Conservation (phyloP, 1,284 basidiomycete species). For the Cryptococcus sp. region DNA sequence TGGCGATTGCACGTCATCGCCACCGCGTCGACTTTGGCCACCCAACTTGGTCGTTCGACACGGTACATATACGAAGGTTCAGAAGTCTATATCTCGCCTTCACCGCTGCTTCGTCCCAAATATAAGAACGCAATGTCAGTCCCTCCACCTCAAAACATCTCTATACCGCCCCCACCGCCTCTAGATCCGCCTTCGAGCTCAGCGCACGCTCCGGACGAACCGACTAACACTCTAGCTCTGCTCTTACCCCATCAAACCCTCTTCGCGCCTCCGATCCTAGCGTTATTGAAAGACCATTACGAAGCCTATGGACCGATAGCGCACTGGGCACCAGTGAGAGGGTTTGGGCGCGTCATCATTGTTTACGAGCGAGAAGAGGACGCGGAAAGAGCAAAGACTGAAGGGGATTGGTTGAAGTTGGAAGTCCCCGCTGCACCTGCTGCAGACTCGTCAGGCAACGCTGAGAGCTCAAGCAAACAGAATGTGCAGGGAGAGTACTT, state of each 20-base stretch:
- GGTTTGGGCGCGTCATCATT: constrained; percentile 75
- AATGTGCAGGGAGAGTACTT: neutral
- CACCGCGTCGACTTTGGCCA: too few species aligned
- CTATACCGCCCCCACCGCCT: constrained; percentile 26
- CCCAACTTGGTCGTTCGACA: too few species aligned
- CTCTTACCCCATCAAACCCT: constrained; percentile 66
- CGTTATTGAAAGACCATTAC: constrained; percentile 70
- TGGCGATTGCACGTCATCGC: too few species aligned
- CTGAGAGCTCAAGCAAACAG: neutral
- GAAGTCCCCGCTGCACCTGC: constrained; percentile 21
- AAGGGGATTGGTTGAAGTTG: constrained; percentile 45
- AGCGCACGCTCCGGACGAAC: constrained; percentile 14
- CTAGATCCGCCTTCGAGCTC: constrained; percentile 16
- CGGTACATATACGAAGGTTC: too few species aligned
- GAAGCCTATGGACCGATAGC: constrained; percentile 71
- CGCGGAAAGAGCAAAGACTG: constrained; percentile 46
- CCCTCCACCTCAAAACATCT: neutral
- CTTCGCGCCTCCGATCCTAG: constrained; percentile 67
- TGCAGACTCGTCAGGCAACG: neutral
- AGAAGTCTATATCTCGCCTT: too few species aligned
- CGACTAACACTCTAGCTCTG: constrained; percentile 70
- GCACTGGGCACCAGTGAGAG: constrained; percentile 81
- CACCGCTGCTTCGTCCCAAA: too few species aligned
- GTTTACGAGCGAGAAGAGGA: constrained; percentile 65
- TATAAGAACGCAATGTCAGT: too few species aligned